A percentile compares a stretch with the other conserved stretches of the same genome.
These are phyloP conservation scores for Litsea cubeba DNA, from an alignment of 164 flowering plant species.

Conservation along the genomic window DNA sequence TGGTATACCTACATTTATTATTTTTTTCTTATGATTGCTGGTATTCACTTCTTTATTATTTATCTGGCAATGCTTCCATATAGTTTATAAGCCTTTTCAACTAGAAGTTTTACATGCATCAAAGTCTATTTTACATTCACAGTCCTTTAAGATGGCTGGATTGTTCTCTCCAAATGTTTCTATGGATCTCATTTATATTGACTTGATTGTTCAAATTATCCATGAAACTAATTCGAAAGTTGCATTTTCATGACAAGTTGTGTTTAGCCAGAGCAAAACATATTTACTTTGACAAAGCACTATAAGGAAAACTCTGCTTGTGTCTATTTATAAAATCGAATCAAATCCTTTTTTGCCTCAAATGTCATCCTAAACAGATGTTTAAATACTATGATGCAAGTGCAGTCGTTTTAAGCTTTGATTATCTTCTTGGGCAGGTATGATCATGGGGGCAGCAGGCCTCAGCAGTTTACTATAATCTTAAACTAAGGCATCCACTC, in stretches of 20 bases:
- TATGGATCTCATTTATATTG: no score
- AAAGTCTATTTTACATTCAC: no score
- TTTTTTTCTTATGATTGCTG: no score
- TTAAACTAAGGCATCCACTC: slow-evolving; percentile 91
- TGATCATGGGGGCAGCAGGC: slow-evolving; percentile 98
- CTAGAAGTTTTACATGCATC: no score
- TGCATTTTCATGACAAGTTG: neutral
- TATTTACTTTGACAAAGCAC: neutral
- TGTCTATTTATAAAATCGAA: neutral
- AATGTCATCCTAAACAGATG: neutral
- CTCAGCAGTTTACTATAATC: slow-evolving; percentile 94
- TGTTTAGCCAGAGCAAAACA: neutral
- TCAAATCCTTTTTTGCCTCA: neutral
- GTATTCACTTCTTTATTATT: no score
- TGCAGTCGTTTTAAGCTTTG: slow-evolving; percentile 2
- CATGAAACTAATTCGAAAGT: neutral
- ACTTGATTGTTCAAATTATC: neutral
- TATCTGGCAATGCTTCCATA: no score
- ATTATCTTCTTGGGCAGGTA: slow-evolving; percentile 44
- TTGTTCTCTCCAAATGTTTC: no score
- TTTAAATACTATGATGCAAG: neutral
- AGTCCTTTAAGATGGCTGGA: no score
- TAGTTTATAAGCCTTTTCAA: no score
- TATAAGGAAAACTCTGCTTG: neutral
- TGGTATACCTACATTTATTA: no score